phyloP scores from a whole-genome alignment of 139 green algal genomes.

The Chlamydomonas sp. region DNA sequence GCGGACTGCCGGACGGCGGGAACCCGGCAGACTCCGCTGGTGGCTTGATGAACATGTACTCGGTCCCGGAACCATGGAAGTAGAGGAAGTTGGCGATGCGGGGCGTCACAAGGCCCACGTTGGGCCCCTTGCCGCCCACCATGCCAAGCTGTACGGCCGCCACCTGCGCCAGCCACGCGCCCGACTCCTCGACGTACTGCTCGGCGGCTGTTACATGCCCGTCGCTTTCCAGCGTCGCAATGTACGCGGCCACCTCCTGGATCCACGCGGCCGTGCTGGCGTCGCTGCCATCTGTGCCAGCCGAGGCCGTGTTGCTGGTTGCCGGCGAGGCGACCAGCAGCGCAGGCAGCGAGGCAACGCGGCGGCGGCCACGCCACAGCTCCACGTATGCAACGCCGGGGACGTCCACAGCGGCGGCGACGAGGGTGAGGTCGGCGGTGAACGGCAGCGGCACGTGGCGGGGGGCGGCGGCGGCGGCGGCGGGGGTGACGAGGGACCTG shows the following conservation, averaged over 20 bases:
- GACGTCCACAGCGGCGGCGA: not conserved
- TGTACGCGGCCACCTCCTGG: not conserved
- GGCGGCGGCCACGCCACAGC: constrained; percentile 9
- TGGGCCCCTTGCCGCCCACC: no score
- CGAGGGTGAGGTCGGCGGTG: not conserved
- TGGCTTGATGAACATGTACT: no score
- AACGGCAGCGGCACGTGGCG: not conserved
- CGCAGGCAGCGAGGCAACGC: not conserved
- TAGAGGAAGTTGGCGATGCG: no score
- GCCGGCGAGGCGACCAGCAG: not conserved
- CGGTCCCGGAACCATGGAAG: no score
- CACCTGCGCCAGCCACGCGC: constrained; percentile 5
- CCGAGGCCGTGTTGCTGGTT: no score
- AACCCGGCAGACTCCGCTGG: no score
- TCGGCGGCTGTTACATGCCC: not conserved
- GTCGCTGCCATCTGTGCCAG: no score
- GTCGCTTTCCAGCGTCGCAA: not conserved
- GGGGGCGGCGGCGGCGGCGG: not conserved
- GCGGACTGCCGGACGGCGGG: no score
- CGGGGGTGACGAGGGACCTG: not conserved
- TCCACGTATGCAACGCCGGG: constrained; percentile 6
- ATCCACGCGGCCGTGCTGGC: not conserved
- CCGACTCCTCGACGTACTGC: constrained; percentile 20
- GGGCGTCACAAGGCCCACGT: no score
- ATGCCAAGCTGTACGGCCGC: constrained; percentile 12